phyloP scores from a whole-genome alignment of 345 rosid species.

The Eutrema japonicum region DNA sequence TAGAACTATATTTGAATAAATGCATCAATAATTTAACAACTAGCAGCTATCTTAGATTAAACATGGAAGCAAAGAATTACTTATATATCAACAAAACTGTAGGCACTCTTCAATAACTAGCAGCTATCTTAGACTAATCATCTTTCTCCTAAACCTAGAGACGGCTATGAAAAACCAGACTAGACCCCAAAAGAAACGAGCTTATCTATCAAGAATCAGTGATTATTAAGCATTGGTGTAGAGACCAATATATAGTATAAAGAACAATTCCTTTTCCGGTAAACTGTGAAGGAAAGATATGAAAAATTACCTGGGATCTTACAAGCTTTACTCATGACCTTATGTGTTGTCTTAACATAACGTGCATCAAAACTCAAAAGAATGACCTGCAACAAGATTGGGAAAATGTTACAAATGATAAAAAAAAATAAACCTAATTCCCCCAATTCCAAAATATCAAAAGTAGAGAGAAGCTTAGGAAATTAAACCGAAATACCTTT shows the following conservation, averaged over 20 bases:
- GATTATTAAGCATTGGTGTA: too few species aligned
- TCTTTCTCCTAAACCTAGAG: background rate
- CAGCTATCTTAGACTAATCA: background rate
- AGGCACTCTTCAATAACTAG: too few species aligned
- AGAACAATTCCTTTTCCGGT: too few species aligned
- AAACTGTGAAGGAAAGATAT: background rate
- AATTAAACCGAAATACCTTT: background rate
- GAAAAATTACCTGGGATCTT: constrained; percentile 21
- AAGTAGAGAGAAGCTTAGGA: background rate
- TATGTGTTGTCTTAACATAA: constrained; percentile 6
- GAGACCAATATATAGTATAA: too few species aligned
- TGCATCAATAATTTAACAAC: too few species aligned
- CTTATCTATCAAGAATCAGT: background rate
- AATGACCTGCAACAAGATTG: constrained; percentile 11
- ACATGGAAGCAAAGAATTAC: background rate
- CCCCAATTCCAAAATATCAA: too few species aligned
- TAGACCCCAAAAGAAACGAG: background rate
- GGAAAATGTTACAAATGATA: background rate
- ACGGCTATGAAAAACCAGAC: background rate
- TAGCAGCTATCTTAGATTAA: background rate
- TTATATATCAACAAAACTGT: too few species aligned
- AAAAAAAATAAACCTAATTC: background rate
- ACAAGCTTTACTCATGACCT: background rate
- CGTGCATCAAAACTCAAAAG: background rate
- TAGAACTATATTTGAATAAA: background rate